These are phyloP conservation scores for Saksenaea oblongispora DNA, from an alignment of 371 early-diverging fungal genomes.

Conservation along the genomic window DNA sequence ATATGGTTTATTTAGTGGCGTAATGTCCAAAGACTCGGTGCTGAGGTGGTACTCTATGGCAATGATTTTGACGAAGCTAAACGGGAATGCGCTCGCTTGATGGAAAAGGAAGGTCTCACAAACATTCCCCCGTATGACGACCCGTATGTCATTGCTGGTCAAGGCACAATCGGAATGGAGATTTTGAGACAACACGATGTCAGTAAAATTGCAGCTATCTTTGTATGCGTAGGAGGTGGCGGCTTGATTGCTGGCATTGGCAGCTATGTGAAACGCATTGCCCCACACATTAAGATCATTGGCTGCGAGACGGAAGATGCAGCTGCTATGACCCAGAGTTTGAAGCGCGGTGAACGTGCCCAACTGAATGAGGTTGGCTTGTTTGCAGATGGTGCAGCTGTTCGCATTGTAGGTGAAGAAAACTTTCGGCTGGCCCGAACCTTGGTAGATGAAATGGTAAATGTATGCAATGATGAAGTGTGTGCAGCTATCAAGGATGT, in stretches of 20 bases:
- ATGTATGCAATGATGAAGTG: constrained; percentile 93
- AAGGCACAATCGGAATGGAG: constrained; percentile 96
- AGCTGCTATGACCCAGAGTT: constrained; percentile 84
- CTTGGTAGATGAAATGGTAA: constrained; percentile 81
- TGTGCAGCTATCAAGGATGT: constrained; percentile 98
- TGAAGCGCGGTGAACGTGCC: constrained; percentile 65
- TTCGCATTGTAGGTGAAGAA: constrained; percentile 88
- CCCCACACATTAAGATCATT: constrained; percentile 82
- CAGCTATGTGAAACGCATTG: constrained; percentile 86
- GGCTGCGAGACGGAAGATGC: constrained; percentile 93
- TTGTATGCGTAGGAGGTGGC: constrained; percentile 93
- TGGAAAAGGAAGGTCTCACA: constrained; percentile 68
- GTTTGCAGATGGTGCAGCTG: constrained; percentile 97
- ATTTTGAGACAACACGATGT: constrained; percentile 79
- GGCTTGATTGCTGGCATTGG: constrained; percentile 92
- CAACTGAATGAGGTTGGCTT: constrained; percentile 83
- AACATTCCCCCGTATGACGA: constrained; percentile 97
- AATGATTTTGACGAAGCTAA: constrained; percentile 95
- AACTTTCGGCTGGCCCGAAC: constrained; percentile 74
- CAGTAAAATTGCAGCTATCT: constrained; percentile 81
- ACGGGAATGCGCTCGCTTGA: constrained; percentile 74
- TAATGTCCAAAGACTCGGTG: constrained; percentile 92
- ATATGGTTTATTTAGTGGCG: constrained; percentile 70
- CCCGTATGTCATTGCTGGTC: constrained; percentile 97
- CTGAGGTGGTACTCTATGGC: constrained; percentile 84